Percentiles rank a stretch among this genome's conserved stretches.
Conservation (phyloP, 2,329 filamentous ascomycete species). For the Fusarium buxicola region DNA sequence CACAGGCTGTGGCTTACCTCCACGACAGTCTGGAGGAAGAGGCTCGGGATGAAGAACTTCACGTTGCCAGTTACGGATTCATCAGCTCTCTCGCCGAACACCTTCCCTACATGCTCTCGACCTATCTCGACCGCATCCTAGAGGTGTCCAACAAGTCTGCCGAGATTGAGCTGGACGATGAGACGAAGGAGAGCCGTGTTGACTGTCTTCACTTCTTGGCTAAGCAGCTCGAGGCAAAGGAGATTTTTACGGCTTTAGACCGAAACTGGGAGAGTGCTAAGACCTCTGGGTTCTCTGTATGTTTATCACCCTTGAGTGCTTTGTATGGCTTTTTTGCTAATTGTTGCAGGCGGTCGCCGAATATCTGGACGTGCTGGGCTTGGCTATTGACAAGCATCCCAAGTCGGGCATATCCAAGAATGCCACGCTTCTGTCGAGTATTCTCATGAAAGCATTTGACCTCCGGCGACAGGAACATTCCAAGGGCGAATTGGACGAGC, state of each 20-base stretch:
- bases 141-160: slow-evolving; percentile 79
- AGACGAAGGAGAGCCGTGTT: slow-evolving; percentile 72
- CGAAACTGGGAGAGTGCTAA: slow-evolving; percentile 77
- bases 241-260: slow-evolving; percentile 79
- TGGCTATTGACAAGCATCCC: slow-evolving; percentile 79
- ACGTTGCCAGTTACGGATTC: slow-evolving; percentile 85
- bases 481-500: slow-evolving; percentile 59
- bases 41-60: slow-evolving; percentile 71
- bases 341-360: slow-evolving; percentile 71
- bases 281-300: slow-evolving; percentile 70
- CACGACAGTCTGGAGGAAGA: slow-evolving; percentile 67
- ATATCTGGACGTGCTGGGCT: slow-evolving; percentile 75
- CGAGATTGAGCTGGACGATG: slow-evolving; percentile 67
- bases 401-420: slow-evolving; percentile 86
- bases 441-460: slow-evolving; percentile 71
- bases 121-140: slow-evolving; percentile 79
- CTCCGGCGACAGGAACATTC: slow-evolving; percentile 68
- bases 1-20: slow-evolving; percentile 78
- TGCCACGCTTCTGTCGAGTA: slow-evolving; percentile 73
- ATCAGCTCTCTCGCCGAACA: slow-evolving; percentile 83
- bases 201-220: slow-evolving; percentile 81
- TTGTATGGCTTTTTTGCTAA: slow-evolving; percentile 46
- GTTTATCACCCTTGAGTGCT: slow-evolving; percentile 44
- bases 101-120: slow-evolving; percentile 89
- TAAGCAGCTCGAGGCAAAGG: slow-evolving; percentile 79